Evolutionary conservation across 306 rosid species (phyloP).

Genomic region (Argentina anserina): DNA sequence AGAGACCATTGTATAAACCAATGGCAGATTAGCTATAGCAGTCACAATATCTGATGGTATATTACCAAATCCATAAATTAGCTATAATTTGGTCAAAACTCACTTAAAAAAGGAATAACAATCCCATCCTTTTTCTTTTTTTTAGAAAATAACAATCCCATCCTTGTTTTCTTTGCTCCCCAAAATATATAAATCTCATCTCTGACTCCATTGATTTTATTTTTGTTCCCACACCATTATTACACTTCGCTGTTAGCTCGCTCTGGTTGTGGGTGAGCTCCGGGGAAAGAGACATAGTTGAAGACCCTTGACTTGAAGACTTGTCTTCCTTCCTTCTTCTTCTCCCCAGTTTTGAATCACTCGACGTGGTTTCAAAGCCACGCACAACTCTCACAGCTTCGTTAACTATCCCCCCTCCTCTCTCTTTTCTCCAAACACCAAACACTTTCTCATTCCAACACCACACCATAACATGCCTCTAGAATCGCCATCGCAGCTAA

Average conservation of each 20-base stretch:
- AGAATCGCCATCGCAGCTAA: not conserved
- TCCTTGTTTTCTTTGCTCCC: not conserved
- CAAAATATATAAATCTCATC: not conserved
- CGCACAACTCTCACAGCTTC: conserved; percentile 16
- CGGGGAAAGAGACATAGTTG: not conserved
- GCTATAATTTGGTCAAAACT: not conserved
- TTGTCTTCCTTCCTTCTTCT: not conserved
- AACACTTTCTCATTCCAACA: not conserved
- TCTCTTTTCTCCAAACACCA: not conserved
- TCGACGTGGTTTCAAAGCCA: conserved; percentile 36
- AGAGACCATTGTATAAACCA: not conserved
- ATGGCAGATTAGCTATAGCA: not conserved
- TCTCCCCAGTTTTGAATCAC: conserved; percentile 17
- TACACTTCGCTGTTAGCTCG: not conserved
- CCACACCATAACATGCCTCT: conserved; percentile 8
- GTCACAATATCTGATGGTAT: not conserved
- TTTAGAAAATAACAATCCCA: not conserved
- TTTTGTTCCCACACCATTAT: not conserved
- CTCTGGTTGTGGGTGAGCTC: not conserved
- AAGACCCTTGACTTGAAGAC: conserved; percentile 28
- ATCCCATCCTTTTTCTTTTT: no score
- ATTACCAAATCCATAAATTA: not conserved
- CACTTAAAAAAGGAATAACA: not conserved
- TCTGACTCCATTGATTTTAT: not conserved
- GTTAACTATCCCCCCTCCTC: conserved; percentile 1